Evolutionary conservation across 1,284 basidiomycete genomes (phyloP).

Genomic region (Ustilago loliicola): DNA sequence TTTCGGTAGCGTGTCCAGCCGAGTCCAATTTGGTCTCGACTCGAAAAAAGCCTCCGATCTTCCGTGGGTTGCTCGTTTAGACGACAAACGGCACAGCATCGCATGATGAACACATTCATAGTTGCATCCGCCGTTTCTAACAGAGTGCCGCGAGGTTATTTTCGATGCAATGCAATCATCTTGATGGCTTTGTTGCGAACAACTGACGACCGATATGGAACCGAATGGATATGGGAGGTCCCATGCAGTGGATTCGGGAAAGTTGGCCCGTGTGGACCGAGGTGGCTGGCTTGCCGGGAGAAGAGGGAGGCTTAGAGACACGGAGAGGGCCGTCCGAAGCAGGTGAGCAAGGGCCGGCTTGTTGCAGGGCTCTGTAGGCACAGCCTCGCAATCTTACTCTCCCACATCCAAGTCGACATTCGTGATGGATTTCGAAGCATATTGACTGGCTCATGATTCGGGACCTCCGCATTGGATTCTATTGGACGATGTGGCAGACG

Average conservation of each 20-base stretch:
- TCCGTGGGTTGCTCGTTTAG: background rate
- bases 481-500: too few species aligned
- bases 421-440: background rate
- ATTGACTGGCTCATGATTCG: background rate
- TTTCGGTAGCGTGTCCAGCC: background rate
- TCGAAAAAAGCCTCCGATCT: background rate
- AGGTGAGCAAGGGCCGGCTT: background rate
- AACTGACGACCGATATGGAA: background rate
- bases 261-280: constrained; percentile 14
- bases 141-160: too few species aligned
- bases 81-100: background rate
- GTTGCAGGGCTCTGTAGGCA: constrained; percentile 21
- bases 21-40: background rate
- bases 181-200: background rate
- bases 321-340: constrained; percentile 17
- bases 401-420: background rate
- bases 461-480: background rate
- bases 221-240: background rate
- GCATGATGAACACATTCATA: background rate
- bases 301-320: constrained; percentile 2
- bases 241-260: constrained; percentile 1
- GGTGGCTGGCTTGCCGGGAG: background rate
- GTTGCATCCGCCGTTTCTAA: background rate
- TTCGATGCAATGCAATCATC: background rate
- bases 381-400: constrained; percentile 20